Evolutionary conservation across 345 rosid genomes (phyloP), one percentile per base, ranked within the genome.

Genomic region (Populus tremula): DNA sequence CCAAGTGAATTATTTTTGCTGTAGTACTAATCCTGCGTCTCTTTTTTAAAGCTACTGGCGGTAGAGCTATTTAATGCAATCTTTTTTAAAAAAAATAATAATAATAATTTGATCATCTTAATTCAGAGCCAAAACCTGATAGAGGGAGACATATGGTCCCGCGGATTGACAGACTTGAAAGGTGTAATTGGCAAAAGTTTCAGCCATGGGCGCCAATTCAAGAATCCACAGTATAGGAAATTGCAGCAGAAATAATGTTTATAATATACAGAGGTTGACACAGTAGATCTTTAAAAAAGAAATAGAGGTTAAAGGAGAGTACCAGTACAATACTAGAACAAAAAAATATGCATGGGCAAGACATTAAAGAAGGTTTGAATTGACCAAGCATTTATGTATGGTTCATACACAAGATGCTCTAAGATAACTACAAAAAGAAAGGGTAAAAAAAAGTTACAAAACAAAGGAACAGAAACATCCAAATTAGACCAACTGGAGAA

Each of bases 341-440:
- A 64, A 39, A 47, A 63, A n/a, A 43, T 17, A 38, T 35, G 59
- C 45, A 67, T 71, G 69, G 68, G 18, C 36, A 67, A 50, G 29
- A 50, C 74, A 77, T 21, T 29, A 72, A 75, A 67, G 27, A 41
- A 56, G 65, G 77, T 65, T 79, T 74, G 79, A 85, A 71, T 80
- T 62, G 79, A 79, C 80, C 71, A 62, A 74, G 41, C 81, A 73
- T 36, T 33, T 20, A 64, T 77, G 68, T 33, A 69, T 78, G 74
- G 66, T 56, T 49, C 62, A 64, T 68, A 64, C 67, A 63, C 50
- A 47, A 73, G 13, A 75, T 54, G 67, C 74, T 69, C 54, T 35
- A 29, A 27, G 29, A 18, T 36, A 7, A 4, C 27, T 61, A 64
- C 54, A 47, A 8, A 45, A 67, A 49, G 17, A 31, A 50, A 70